Evolutionary conservation across 2,329 filamentous ascomycete species (phyloP), one percentile per base, ranked within the genome.

Genomic region (Periconia sp.): DNA sequence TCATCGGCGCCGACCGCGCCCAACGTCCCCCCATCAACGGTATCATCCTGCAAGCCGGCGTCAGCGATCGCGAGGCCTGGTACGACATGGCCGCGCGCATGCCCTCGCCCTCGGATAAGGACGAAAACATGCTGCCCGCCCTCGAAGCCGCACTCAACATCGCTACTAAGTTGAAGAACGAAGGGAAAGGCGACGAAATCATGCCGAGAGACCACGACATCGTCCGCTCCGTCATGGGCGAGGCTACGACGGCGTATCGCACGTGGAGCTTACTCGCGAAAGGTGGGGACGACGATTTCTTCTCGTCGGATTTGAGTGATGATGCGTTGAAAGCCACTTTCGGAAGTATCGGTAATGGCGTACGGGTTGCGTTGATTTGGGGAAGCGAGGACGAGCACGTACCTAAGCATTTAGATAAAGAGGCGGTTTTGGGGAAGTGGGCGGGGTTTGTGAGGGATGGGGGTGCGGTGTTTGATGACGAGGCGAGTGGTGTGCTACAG

Each of bases 261-360:
- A 87, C 85, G 69, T 67, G 86, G 35, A 84, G 82, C 45, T 74
- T 89, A 7, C 76, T 81, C 0, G 82, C 79, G 19, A 73, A 78
- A 47, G 79, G 85, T 6, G 89, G 87, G 10, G 88, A 90, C 54
- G 92, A 97, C 69, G 92, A 96, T 69, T 91, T 89, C 67, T 96
- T 96, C 75, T 92, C 89, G n/a, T 86, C 85, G 2, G 89, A 94
- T 67, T 75, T 94, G n/a, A 72, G 77, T 0, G 81, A 84, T 41
- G 78, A 82, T 31, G 77, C 79, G 17, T 76, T 92, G 7, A 66
- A 73, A 20, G 70, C 70, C 14, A 87, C 87, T n/a, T 96, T 93
- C 81, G 82, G 85, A 3, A 76, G 75, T 47, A 76, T 91, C 51
- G 75, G 82, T 49, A 53, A 57, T 8, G 23, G 52, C 13, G 74